These are phyloP conservation scores for Zymoseptoria ardabiliae DNA, from an alignment of 2,329 filamentous ascomycete genomes.

Conservation along the genomic window DNA sequence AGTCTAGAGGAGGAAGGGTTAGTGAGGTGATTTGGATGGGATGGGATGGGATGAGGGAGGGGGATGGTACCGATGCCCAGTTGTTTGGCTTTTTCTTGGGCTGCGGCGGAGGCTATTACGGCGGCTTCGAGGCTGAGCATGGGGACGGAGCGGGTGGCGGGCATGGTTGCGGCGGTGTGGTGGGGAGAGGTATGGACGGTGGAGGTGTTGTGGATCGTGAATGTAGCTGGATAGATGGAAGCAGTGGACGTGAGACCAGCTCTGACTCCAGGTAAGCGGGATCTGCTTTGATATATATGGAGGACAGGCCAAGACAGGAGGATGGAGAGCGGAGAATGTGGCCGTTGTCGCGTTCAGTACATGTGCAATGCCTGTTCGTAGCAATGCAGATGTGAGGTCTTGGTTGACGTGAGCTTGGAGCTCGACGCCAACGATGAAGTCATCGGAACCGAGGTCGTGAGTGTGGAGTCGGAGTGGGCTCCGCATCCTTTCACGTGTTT, in stretches of 20 bases:
- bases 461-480: background rate
- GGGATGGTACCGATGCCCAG: slow-evolving; percentile 30
- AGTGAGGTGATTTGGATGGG: background rate
- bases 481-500: no score
- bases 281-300: background rate
- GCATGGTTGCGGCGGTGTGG: slow-evolving; percentile 11
- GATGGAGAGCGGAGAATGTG: background rate
- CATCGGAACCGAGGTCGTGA: background rate
- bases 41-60: background rate
- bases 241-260: background rate
- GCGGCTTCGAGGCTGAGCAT: slow-evolving; percentile 31
- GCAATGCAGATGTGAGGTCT: background rate
- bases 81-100: slow-evolving; percentile 30
- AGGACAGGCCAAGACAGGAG: background rate
- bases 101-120: slow-evolving; percentile 27
- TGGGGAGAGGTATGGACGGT: background rate
- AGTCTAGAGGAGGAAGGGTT: slow-evolving; percentile 28
- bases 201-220: background rate
- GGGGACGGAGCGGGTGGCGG: slow-evolving; percentile 26
- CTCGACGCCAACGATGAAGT: background rate
- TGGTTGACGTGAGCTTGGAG: background rate
- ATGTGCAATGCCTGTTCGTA: background rate
- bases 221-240: background rate
- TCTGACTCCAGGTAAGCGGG: background rate
- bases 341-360: background rate